Evolutionary conservation across 108 stramenopile genomes (phyloP), one percentile per base, ranked within the genome.

Genomic region (Cyclotella atomus): DNA sequence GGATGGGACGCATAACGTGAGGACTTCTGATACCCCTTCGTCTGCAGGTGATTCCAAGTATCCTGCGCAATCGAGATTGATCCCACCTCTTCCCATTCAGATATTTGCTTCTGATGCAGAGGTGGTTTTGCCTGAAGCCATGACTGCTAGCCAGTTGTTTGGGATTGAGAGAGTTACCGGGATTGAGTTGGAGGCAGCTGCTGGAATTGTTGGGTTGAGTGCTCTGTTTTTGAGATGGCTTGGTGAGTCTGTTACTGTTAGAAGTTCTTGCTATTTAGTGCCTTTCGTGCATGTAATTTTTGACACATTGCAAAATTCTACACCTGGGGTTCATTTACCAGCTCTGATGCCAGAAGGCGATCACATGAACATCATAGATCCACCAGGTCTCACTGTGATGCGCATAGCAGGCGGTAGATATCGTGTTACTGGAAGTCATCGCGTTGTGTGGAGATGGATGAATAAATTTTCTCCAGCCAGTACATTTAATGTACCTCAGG

Each of bases 321-420:
- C n/a, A n/a, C n/a, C n/a, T n/a, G n/a, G n/a, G n/a, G n/a, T n/a
- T n/a, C n/a, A n/a, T n/a, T n/a, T n/a, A n/a, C n/a, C n/a, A 87
- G 93, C 94, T 9, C 76, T 95, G 20, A 92, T 95, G 94, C 94
- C 94, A 14, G 89, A 89, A 44, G 94, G 91, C 25, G 94, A 95
- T 79, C 94, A 95, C 70, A 76, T 89, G 71, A 95, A 95, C 70
- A 77, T 89, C 14, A 91, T 95, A 46, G 87, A 92, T 75, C 94
- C 94, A 19, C 94, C 94, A n/a, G 94, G 94, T 32, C 62, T 95
- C 55, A 95, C 94, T 5, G 90, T 95, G 0, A 95, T 95, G 94
- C 85, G 88, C 66, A 95, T 95, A 56, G 86, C 90, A 2, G 94
- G 94, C 28, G 91, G 91, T 24, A 33, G 94, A 67, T 95, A 95